Base-by-base conservation (phyloP, 2,329 filamentous ascomycete genomes). In the Rhexocercosporidium sp. region DNA sequence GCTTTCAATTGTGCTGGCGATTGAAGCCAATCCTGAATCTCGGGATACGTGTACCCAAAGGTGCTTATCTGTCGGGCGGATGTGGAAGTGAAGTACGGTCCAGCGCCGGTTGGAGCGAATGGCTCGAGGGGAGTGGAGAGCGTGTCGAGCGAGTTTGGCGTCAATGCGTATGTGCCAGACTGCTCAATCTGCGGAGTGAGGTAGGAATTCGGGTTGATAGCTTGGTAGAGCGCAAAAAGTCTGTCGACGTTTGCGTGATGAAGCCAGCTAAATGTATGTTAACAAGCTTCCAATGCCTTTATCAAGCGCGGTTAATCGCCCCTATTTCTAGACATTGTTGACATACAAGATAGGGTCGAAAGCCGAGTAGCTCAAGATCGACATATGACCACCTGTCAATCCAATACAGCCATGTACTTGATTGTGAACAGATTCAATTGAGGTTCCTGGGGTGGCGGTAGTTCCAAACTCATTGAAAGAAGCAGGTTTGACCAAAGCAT, bases 171-270 rank as follows among this genome's bases (percentile, higher is more conserved):
- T 20, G 79, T 78, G 41, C 77, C 74, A 47, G 75, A 76, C 1
- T 74, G 59, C 14, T 77, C 72, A 1, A 66, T 69, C n/a, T 75
- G 70, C 9, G 79, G 70, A 0, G 79, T 75, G 34, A 80, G 74
- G 62, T 73, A 72, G 2, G 34, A 29, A 22, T 64, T 51, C 0
- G 75, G 74, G 66, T 83, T 74, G 41, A 85, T 80, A 31, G 79
- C 79, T 72, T 84, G 79, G 81, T 81, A 85, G 64, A 85, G 76
- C 1, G 85, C 83, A 68, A 87, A 85, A 14, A 90, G 81, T 20
- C 88, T 83, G 73, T 90, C 87, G 63, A 90, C 80, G 74, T 90
- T 88, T 71, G 82, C 78, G 78, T 85, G 83, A 68, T 85, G 83
- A 9, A 85, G 79, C 80, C 83, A 82, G 68, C 82, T 83, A 65